Conservation (phyloP, 345 rosid genomes). For the Populus pruinosa region DNA sequence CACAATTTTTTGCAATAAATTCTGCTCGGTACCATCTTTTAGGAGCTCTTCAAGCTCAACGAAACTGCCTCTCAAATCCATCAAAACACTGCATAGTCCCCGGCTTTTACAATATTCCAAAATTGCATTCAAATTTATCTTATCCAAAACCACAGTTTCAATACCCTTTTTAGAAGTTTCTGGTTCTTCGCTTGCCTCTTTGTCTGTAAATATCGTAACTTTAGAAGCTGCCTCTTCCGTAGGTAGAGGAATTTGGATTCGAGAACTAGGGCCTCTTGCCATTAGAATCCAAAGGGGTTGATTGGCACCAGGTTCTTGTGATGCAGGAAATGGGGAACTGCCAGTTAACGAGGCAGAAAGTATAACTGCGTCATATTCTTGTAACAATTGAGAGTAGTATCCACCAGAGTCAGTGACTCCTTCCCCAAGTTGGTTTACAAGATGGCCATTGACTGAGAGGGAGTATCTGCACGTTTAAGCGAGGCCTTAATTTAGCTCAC, state of each 20-base stretch:
- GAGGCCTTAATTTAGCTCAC: conserved; percentile 5
- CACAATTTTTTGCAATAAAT: conserved; percentile 47
- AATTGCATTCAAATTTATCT: conserved; percentile 40
- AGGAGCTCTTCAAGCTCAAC: conserved; percentile 53
- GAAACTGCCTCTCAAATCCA: conserved; percentile 57
- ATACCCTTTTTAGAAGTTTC: conserved; percentile 29
- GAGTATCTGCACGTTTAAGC: conserved; percentile 49
- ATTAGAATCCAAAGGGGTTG: conserved; percentile 57
- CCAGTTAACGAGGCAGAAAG: conserved; percentile 44
- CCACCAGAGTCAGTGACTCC: conserved; percentile 53
- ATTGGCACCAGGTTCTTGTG: conserved; percentile 57
- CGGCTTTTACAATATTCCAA: conserved; percentile 45
- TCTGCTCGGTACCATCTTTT: conserved; percentile 43
- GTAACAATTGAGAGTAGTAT: conserved; percentile 64
- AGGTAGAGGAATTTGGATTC: conserved; percentile 26
- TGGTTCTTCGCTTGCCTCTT: conserved; percentile 27
- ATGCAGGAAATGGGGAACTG: conserved; percentile 33
- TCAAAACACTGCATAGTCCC: conserved; percentile 58
- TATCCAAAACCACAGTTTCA: conserved; percentile 48
- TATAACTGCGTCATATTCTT: conserved; percentile 68
- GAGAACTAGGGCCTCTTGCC: conserved; percentile 26
- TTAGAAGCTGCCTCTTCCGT: conserved; percentile 33
- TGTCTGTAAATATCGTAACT: conserved; percentile 40
- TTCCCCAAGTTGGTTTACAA: conserved; percentile 59
- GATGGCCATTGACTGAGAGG: conserved; percentile 57